A percentile compares a stretch with the other conserved stretches of the same genome.
Conservation (phyloP, 2,329 filamentous ascomycete species). For the Scedosporium apiospermum region DNA sequence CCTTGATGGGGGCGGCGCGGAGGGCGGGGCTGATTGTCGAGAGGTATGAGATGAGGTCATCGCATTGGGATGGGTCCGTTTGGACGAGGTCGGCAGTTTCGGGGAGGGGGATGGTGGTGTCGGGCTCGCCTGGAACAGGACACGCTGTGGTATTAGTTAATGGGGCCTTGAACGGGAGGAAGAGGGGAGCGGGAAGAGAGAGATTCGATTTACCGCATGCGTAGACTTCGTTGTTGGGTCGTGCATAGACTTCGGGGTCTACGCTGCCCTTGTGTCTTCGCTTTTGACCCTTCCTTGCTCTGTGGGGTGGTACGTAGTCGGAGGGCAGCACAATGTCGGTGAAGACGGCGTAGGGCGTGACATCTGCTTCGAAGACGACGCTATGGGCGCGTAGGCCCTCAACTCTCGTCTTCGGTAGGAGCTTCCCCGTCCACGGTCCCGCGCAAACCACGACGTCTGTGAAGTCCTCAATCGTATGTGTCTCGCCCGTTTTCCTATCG, state of each 20-base stretch:
- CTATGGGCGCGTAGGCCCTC: constrained; percentile 54
- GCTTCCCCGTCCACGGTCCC: constrained; percentile 52
- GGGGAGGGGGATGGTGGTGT: constrained; percentile 65
- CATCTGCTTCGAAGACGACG: constrained; percentile 53
- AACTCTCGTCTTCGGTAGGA: constrained; percentile 49
- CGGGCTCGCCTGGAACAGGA: constrained; percentile 54
- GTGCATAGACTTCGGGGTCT: constrained; percentile 86
- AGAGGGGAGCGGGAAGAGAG: neutral
- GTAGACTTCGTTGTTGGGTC: constrained; percentile 83
- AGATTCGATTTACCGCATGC: constrained; percentile 57
- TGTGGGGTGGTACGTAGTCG: constrained; percentile 48
- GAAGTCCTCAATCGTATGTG: constrained; percentile 28
- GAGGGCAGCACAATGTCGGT: constrained; percentile 70
- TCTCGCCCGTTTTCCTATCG: constrained; percentile 32
- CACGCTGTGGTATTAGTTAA: neutral
- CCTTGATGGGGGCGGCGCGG: constrained; percentile 57
- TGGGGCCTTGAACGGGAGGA: neutral
- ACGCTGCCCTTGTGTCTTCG: constrained; percentile 52
- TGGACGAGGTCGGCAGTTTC: constrained; percentile 65
- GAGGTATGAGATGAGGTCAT: constrained; percentile 78
- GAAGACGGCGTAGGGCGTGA: constrained; percentile 72
- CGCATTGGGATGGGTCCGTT: constrained; percentile 66
- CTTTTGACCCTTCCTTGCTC: constrained; percentile 35
- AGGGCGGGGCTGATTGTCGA: constrained; percentile 55
- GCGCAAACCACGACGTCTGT: constrained; percentile 48